Evolutionary conservation across 2,329 filamentous ascomycete genomes (phyloP).

Genomic region (Exophiala sp.): DNA sequence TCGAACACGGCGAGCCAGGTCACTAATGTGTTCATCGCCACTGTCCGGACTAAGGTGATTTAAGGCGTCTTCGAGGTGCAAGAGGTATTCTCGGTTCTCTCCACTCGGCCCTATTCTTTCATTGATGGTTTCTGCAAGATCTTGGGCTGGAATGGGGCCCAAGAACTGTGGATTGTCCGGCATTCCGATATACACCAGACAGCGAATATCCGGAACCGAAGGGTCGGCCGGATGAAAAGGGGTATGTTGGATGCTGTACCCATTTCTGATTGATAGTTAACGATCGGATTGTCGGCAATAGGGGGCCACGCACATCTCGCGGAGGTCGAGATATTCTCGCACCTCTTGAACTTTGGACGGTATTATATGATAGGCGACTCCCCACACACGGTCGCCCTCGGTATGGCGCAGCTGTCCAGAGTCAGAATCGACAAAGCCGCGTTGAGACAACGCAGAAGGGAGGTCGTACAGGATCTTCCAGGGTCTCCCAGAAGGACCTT

Average conservation of each 20-base stretch:
- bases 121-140: constrained; percentile 61
- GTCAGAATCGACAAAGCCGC: constrained; percentile 13
- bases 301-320: constrained; percentile 59
- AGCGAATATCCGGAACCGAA: constrained; percentile 40
- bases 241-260: constrained; percentile 88
- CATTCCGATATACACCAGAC: constrained; percentile 88
- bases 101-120: constrained; percentile 75
- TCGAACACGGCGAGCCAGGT: constrained; percentile 68
- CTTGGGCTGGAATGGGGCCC: constrained; percentile 47
- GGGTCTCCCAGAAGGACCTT: constrained; percentile 70
- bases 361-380: constrained; percentile 81
- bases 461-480: constrained; percentile 56
- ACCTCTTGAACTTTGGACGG: constrained; percentile 69
- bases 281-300: background rate
- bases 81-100: constrained; percentile 82
- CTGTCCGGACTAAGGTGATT: constrained; percentile 66
- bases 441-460: background rate
- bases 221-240: constrained; percentile 62
- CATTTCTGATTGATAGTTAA: constrained; percentile 52
- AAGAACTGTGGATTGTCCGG: constrained; percentile 90
- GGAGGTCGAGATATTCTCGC: constrained; percentile 83
- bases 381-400: constrained; percentile 63
- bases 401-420: constrained; percentile 46
- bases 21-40: constrained; percentile 75
- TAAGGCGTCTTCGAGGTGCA: constrained; percentile 70